A percentile compares a stretch with the other conserved stretches of the same genome.
phyloP scores from a whole-genome alignment of 1,284 basidiomycete genomes.

The Naganishia cerealis region DNA sequence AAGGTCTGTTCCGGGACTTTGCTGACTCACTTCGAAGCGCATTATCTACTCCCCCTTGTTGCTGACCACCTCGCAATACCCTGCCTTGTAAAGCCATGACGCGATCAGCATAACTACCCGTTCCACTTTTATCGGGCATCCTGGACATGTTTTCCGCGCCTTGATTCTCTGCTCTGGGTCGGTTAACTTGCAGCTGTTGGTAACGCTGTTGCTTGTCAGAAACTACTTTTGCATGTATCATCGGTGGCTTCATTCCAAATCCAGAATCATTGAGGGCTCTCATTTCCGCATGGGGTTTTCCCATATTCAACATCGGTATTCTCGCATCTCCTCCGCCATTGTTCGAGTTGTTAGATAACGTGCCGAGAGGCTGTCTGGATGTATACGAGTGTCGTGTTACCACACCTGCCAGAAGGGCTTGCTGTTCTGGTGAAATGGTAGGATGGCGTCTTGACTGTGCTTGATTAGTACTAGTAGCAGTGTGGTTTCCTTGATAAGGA shows the following conservation, averaged over 20 bases:
- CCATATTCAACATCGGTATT: background rate
- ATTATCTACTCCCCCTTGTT: conserved; percentile 2
- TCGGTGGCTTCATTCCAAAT: conserved; percentile 18
- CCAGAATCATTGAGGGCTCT: conserved; percentile 24
- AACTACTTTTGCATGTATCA: background rate
- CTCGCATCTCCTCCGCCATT: background rate
- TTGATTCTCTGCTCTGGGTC: background rate
- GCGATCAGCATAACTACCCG: conserved; percentile 16
- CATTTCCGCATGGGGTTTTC: conserved; percentile 12
- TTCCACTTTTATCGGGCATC: background rate
- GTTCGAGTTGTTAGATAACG: background rate
- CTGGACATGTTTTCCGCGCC: background rate
- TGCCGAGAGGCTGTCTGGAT: conserved; percentile 9
- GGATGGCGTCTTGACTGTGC: background rate
- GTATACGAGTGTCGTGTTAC: background rate
- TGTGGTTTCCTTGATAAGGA: background rate
- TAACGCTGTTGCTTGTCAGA: background rate
- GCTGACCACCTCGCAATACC: background rate
- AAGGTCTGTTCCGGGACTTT: background rate
- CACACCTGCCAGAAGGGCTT: conserved; percentile 12
- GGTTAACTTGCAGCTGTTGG: background rate
- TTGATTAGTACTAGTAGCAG: background rate
- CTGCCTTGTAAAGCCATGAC: conserved; percentile 24
- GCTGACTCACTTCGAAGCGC: conserved; percentile 15
- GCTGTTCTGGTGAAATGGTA: conserved; percentile 17